phyloP scores from a whole-genome alignment of 2,329 filamentous ascomycete genomes.

The Colletotrichum lini region DNA sequence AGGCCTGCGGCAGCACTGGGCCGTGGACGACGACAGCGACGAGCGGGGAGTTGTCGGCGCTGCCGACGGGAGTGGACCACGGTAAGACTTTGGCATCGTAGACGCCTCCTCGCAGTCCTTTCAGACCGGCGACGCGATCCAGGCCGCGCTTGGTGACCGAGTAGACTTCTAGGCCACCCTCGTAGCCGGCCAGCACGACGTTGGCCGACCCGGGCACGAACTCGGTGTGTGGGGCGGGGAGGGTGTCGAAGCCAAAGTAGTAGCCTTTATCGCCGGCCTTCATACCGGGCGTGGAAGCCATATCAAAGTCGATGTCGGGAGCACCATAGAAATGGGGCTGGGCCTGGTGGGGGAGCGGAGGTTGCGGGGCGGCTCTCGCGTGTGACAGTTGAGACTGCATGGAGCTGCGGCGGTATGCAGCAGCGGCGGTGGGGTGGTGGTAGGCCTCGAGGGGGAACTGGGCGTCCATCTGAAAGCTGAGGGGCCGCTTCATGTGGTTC shows the following conservation, averaged over 20 bases:
- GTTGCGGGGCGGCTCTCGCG: conserved; percentile 64
- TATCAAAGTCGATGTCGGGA: conserved; percentile 81
- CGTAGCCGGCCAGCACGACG: conserved; percentile 82
- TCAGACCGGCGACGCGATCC: conserved; percentile 78
- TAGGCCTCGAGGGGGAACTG: conserved; percentile 60
- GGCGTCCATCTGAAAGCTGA: conserved; percentile 68
- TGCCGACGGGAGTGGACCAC: conserved; percentile 71
- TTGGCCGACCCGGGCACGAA: conserved; percentile 64
- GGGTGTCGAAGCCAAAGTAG: conserved; percentile 85
- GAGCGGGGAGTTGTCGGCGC: conserved; percentile 75
- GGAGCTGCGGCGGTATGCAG: conserved; percentile 61
- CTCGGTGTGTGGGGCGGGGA: conserved; percentile 61
- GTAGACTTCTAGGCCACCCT: conserved; percentile 84
- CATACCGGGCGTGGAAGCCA: conserved; percentile 68
- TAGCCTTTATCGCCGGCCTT: conserved; percentile 79
- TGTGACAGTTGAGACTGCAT: conserved; percentile 66
- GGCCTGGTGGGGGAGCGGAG: conserved; percentile 81
- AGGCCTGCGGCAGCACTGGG: conserved; percentile 68
- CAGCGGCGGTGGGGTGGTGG: conserved; percentile 52
- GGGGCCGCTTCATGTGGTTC: conserved; percentile 43
- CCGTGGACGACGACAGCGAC: conserved; percentile 87
- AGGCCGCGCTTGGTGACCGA: conserved; percentile 80
- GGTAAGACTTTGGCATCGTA: conserved; percentile 87
- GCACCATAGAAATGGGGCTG: conserved; percentile 84
- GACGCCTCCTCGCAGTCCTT: conserved; percentile 84